Evolutionary conservation across 208 protist genomes (phyloP), one percentile per base, ranked within the genome.

Genomic region (Blechomonas ayalai): DNA sequence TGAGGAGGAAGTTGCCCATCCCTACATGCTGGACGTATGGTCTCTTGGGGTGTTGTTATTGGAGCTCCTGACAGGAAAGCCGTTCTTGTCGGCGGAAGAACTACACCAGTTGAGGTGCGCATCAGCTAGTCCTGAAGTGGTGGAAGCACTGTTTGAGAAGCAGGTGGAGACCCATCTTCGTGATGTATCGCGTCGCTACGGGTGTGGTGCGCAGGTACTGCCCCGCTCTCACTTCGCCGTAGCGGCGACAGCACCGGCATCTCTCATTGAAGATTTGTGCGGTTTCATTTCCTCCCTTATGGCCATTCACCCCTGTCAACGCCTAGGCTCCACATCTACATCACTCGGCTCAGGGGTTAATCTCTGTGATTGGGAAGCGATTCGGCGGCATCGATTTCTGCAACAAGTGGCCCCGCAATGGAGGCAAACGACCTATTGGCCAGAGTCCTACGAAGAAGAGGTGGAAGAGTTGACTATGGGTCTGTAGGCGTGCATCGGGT

Each of bases 1-100:
- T 16, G 38, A 12, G 29, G 37, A 9, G 37, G 15, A 35, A n/a
- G 15, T 54, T 19, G 1, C 33, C 23, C 22, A 47, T 59, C 48
- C 48, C 4, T 59, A 58, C 52, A 36, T 57, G 45, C 29, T 52
- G 44, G 66, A 73, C 46, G 58, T 73, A 20, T 73, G 66, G 66
- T 38, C 31, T 20, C 57, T 73, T 51, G 66, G 66, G 3, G 53
- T 55, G 33, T 59, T 73, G 34, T 24, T 61, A 12, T 12, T 73
- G 12, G 66, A 73, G 38, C 23, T 73, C 23, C 36, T 73, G n/a
- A n/a, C n/a, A n/a, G n/a, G n/a, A n/a, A n/a, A n/a, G n/a, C n/a
- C n/a, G n/a, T n/a, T 8, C 38, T 59, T 0, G 53, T 52, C 35
- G 44, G 46, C 24, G 52, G 52, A 10, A 42, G 18, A 29, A 23